These are phyloP conservation scores for Catunica adiposa DNA, from an alignment of 2,329 filamentous ascomycete species.

Conservation along the genomic window DNA sequence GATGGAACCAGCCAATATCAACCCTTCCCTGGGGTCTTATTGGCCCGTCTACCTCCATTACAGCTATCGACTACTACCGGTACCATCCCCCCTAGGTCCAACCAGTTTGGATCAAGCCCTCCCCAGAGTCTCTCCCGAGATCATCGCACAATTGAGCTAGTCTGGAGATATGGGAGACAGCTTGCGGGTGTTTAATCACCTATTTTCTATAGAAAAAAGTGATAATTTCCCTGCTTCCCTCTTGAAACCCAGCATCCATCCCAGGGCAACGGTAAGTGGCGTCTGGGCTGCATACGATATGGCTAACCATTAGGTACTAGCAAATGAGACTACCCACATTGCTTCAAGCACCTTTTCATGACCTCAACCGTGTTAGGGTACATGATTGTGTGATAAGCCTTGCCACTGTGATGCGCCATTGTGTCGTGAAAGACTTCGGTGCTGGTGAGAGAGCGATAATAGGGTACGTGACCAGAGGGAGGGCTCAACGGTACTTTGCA, in stretches of 20 bases:
- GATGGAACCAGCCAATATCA: slow-evolving; percentile 9
- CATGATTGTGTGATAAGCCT: neutral
- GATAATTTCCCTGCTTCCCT: neutral
- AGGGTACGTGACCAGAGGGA: neutral
- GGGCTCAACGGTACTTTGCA: neutral
- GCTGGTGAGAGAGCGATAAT: neutral
- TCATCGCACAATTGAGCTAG: no score
- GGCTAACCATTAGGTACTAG: neutral
- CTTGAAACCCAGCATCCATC: neutral
- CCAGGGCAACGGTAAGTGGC: slow-evolving; percentile 2
- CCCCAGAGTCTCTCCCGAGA: no score
- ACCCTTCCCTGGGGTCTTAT: slow-evolving; percentile 5
- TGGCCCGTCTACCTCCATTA: neutral
- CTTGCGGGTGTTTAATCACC: no score
- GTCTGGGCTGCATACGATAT: neutral
- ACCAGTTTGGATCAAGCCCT: neutral
- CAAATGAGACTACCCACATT: neutral
- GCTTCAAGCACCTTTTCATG: neutral
- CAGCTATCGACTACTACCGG: neutral
- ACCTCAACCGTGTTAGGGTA: neutral
- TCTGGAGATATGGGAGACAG: no score
- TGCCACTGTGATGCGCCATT: no score
- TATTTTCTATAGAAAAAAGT: no score
- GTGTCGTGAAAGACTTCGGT: no score
- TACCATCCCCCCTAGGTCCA: neutral